Evolutionary conservation across 2,329 filamentous ascomycete species (phyloP), one percentile per base, ranked within the genome.

Genomic region (Fusarium lyarnte): DNA sequence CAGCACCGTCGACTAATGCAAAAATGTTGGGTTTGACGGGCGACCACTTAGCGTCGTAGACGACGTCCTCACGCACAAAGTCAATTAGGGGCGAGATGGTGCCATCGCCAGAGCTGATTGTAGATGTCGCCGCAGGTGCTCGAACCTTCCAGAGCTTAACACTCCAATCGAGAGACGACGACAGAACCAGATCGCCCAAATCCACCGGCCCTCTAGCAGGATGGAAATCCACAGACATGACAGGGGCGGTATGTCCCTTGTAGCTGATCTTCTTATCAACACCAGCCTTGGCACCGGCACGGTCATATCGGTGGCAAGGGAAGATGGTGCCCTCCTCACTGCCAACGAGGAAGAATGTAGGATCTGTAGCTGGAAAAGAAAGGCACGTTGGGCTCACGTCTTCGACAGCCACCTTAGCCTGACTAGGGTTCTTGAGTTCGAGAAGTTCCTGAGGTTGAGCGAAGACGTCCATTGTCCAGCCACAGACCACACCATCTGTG

Each of bases 381-480:
- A 99, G 93, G 81, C 93, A 97, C 2, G 94, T 97, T 5, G 97
- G 96, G 60, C 94, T 94, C 54, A 99, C 91, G 78, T 99, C 96
- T 82, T 99, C 97, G 8, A 94, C 95, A 13, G 81, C 81, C 17
- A 84, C 81, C 81, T 94, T 95, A 75, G 93, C 92, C 9, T 95
- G 94, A 21, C 91, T 91, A 7, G 95, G 95, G 5, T 94, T 93
- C 66, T 91, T 92, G 17, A 99, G 87, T 78, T 97, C 94, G 45
- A 99, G 89, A 61, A 94, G 92, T 84, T 99, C 96, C 82, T 98
- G 95, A 2, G 96, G 96, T 81, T 98, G 94, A 2, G 95, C 94
- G 68, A 99, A 93, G 90, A 99, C 98, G 81, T 99, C 97, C 72
- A 98, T 94, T 61, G 93, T 95, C 96, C 96, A 99, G 52, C 95